Evolutionary conservation across 2,329 filamentous ascomycete genomes (phyloP), one percentile per base, ranked within the genome.

Genomic region (Alternaria tenuissima): DNA sequence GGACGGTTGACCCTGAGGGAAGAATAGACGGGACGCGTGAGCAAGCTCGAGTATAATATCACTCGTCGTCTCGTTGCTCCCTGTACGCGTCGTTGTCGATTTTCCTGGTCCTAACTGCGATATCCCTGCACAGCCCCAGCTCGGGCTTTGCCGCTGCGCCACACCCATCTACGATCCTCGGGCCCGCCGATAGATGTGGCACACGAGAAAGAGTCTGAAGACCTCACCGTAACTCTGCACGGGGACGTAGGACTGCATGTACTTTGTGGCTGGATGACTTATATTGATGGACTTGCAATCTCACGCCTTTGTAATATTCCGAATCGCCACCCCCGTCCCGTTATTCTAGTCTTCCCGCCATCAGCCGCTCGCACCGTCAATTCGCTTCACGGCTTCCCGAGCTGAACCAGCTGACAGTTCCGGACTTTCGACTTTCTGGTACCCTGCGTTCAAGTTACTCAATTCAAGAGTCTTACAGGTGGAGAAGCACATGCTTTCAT

Each of bases 401-500:
- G 75, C 73, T 78, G 73, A 75, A 52, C 51, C 62, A 74, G 75
- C 73, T 76, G 68, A 77, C 74, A 49, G 62, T 61, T 63, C 64
- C 58, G 61, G 63, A 52, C 42, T 58, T 63, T 64, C 66, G 42
- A 66, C 65, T 65, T 53, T 53, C 47, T 67, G 60, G 57, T 52
- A 61, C 63, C 59, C 66, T 62, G 58, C 68, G 67, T 61, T 55
- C 63, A 68, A 61, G 61, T 20, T 62, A 53, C 55, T 49, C 53
- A 55, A 62, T 49, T 54, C 55, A 52, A 68, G 58, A 64, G 66
- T 66, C 66, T 63, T 57, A 71, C 68, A 61, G 60, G 62, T 63
- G 65, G 57, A 68, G 55, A 63, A 69, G 69, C 69, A 72, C 64
- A 78, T 78, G 77, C 69, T 75, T 78, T 75, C 74, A 80, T 80